These are phyloP conservation scores for Phytophthora pseudosyringae DNA, from an alignment of 352 stramenopile species.

Conservation along the genomic window DNA sequence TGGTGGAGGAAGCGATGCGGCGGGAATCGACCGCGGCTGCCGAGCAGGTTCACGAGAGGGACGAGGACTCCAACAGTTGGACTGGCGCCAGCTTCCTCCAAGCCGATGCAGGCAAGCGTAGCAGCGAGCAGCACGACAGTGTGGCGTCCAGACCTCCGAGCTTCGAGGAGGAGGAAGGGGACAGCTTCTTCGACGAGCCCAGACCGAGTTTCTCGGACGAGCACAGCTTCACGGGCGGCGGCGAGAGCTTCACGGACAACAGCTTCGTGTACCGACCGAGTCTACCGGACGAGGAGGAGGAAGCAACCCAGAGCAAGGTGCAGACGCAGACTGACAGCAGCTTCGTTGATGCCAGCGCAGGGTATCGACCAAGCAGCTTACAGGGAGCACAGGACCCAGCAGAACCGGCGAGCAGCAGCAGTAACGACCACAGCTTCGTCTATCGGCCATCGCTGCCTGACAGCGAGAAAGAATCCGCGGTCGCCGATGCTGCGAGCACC, in stretches of 20 bases:
- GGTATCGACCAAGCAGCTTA: conserved; percentile 5
- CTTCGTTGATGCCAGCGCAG: conserved; percentile 24
- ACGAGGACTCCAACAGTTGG: conserved; percentile 20
- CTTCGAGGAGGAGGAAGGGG: conserved; percentile 17
- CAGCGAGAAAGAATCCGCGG: neutral
- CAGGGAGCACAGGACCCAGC: neutral
- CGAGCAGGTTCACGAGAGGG: neutral
- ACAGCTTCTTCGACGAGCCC: conserved; percentile 29
- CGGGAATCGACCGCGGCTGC: neutral
- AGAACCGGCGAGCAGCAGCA: neutral
- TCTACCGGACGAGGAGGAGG: conserved; percentile 25
- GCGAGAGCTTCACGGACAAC: conserved; percentile 29
- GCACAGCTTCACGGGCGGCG: conserved; percentile 27
- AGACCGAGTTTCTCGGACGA: conserved; percentile 35
- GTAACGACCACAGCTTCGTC: neutral
- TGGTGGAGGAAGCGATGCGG: conserved; percentile 11
- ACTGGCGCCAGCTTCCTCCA: neutral
- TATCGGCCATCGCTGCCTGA: neutral
- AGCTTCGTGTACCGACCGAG: conserved; percentile 37
- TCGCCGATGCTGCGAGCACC: neutral
- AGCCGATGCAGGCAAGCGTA: neutral
- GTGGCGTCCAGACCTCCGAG: conserved; percentile 28
- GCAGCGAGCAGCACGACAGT: conserved; percentile 12
- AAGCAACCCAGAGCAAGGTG: neutral
- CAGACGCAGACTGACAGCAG: neutral